These are phyloP conservation scores for Sclerotinia nivalis DNA, from an alignment of 2,329 filamentous ascomycete genomes.

Conservation along the genomic window DNA sequence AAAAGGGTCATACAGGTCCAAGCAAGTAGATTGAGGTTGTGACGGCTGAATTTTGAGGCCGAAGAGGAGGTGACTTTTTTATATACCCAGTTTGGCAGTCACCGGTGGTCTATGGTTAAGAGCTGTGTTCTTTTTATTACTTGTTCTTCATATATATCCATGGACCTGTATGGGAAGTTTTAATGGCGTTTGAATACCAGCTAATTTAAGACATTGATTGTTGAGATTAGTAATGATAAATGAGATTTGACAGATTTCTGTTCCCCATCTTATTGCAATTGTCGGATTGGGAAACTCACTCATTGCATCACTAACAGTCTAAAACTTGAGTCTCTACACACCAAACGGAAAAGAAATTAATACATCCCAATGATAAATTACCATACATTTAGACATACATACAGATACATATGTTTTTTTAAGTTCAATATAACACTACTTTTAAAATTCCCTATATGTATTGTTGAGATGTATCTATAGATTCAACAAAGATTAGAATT, in stretches of 20 bases:
- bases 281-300: background rate
- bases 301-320: background rate
- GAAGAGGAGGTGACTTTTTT: background rate
- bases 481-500: too few species aligned
- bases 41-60: background rate
- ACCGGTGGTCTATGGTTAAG: background rate
- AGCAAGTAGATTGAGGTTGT: background rate
- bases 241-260: background rate
- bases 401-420: too few species aligned
- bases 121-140: too few species aligned
- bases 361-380: too few species aligned
- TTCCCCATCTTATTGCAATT: background rate
- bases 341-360: background rate
- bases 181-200: background rate
- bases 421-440: too few species aligned
- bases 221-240: background rate
- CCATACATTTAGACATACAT: too few species aligned
- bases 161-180: background rate
- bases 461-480: too few species aligned
- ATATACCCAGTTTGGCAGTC: constrained; percentile 9
- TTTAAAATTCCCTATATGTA: too few species aligned
- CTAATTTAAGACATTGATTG: background rate
- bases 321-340: background rate
- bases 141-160: background rate
- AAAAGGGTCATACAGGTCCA: background rate